phyloP scores from a whole-genome alignment of 495 filamentous ascomycete genomes.

The Penicillium ucsense region DNA sequence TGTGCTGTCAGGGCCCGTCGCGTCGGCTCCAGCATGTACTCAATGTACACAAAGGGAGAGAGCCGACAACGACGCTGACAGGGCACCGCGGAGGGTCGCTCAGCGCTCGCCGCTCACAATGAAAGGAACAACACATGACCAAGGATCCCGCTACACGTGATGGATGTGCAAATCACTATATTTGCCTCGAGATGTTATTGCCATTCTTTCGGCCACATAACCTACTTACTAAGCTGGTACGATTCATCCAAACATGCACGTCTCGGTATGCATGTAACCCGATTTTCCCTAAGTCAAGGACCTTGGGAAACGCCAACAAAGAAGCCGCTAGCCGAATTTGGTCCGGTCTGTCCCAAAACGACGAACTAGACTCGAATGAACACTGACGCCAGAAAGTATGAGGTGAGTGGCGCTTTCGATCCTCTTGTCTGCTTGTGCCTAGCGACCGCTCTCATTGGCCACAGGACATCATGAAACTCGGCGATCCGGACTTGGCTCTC shows the following conservation, averaged over 20 bases:
- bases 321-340: neutral
- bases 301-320: slow-evolving; percentile 4
- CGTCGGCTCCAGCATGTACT: neutral
- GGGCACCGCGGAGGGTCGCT: too few relatives aligned
- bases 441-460: slow-evolving; percentile 9
- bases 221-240: neutral
- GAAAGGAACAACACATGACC: too few relatives aligned
- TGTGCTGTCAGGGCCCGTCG: slow-evolving; percentile 5
- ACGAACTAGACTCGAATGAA: neutral
- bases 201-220: neutral
- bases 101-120: too few relatives aligned
- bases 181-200: neutral
- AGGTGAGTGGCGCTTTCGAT: slow-evolving; percentile 20
- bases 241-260: neutral
- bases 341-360: slow-evolving; percentile 4
- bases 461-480: slow-evolving; percentile 17
- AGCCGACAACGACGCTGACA: too few relatives aligned
- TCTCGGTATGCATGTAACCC: neutral
- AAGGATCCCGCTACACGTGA: too few relatives aligned
- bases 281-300: slow-evolving; percentile 6
- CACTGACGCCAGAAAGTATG: slow-evolving; percentile 8
- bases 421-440: slow-evolving; percentile 9
- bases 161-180: too few relatives aligned
- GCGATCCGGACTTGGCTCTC: slow-evolving; percentile 21
- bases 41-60: too few relatives aligned